Percentiles rank a stretch among this genome's conserved stretches.
phyloP scores from a whole-genome alignment of 2,329 filamentous ascomycete genomes.

The Ophiostoma pallidulum region DNA sequence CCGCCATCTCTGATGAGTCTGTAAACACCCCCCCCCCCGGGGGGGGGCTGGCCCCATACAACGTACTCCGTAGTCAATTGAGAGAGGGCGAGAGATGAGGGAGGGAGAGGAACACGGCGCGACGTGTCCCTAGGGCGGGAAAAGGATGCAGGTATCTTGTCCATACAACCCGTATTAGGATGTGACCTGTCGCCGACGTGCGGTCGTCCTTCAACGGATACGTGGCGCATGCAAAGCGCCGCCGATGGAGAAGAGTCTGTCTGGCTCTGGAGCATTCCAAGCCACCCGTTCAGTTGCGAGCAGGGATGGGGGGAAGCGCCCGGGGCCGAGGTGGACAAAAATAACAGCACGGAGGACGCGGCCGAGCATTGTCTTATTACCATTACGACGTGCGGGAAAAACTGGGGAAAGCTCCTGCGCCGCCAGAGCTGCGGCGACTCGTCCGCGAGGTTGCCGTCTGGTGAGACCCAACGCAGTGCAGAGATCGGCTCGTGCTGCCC shows the following conservation, averaged over 20 bases:
- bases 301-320: slow-evolving; percentile 3
- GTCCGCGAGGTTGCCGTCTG: not conserved
- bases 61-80: too few species aligned
- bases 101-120: slow-evolving; percentile 1
- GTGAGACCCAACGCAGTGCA: too few species aligned
- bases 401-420: slow-evolving; percentile 6
- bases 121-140: too few species aligned
- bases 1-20: slow-evolving; percentile 3
- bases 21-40: not conserved
- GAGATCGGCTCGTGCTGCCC: too few species aligned
- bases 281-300: slow-evolving; percentile 2
- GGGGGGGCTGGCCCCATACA: too few species aligned
- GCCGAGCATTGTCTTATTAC: too few species aligned
- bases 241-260: too few species aligned
- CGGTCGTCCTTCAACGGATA: too few species aligned
- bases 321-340: slow-evolving; percentile 5
- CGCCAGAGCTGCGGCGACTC: too few species aligned
- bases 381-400: not conserved
- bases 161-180: not conserved
- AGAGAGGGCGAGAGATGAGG: not conserved
- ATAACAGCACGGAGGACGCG: not conserved
- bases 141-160: slow-evolving; percentile 1
- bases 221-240: too few species aligned
- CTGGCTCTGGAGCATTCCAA: slow-evolving; percentile 5
- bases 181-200: too few species aligned